These are phyloP conservation scores for Scedosporium boydii DNA, from an alignment of 2,329 filamentous ascomycete genomes.

Conservation along the genomic window DNA sequence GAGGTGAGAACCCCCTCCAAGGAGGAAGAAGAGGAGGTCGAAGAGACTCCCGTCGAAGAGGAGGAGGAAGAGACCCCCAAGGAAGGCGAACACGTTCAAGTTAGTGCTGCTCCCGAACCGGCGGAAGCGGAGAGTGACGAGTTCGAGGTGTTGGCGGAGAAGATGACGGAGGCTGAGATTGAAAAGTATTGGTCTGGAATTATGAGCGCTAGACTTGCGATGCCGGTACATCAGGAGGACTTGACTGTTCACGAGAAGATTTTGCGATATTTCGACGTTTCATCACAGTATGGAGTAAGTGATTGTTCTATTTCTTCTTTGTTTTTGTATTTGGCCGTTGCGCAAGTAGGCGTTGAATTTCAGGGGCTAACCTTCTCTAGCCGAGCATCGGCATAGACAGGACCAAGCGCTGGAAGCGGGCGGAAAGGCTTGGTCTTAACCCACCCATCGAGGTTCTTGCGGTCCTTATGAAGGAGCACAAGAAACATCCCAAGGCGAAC, in stretches of 20 bases:
- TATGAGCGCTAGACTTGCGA: conserved; percentile 58
- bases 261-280: conserved; percentile 84
- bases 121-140: conserved; percentile 32
- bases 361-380: conserved; percentile 31
- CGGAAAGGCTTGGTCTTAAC: conserved; percentile 69
- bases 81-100: conserved; percentile 14
- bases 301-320: not conserved
- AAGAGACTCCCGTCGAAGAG: conserved; percentile 16
- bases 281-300: conserved; percentile 82
- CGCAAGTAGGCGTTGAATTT: not conserved
- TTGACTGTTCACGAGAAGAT: conserved; percentile 73
- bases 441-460: conserved; percentile 87
- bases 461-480: conserved; percentile 63
- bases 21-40: conserved; percentile 3
- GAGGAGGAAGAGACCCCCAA: conserved; percentile 13
- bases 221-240: conserved; percentile 67
- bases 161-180: conserved; percentile 59
- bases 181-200: conserved; percentile 67
- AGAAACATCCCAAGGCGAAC: conserved; percentile 36
- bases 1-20: conserved; percentile 6
- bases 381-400: conserved; percentile 81
- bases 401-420: conserved; percentile 78
- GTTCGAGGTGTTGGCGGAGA: conserved; percentile 48
- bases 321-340: not conserved
- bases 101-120: conserved; percentile 10